These are phyloP conservation scores for Penicillium sp. DNA, from an alignment of 2,329 filamentous ascomycete species.

Conservation along the genomic window DNA sequence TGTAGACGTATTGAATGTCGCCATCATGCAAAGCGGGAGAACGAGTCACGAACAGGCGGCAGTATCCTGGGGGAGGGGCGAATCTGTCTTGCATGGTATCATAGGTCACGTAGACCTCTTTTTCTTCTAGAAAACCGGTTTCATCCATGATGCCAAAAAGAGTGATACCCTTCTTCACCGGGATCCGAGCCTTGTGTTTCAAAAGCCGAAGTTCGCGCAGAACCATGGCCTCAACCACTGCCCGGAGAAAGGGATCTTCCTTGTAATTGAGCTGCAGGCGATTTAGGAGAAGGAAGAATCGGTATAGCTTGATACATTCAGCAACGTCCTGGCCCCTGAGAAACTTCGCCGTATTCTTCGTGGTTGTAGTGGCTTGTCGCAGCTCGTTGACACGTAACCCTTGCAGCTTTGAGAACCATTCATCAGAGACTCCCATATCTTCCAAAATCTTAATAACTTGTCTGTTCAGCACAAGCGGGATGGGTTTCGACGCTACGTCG, in stretches of 20 bases:
- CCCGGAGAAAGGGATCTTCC: constrained; percentile 71
- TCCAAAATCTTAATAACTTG: constrained; percentile 87
- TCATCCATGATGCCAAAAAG: constrained; percentile 87
- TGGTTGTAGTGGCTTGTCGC: constrained; percentile 61
- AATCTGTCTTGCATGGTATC: constrained; percentile 17
- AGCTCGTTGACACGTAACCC: constrained; percentile 64
- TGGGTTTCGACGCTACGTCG: constrained; percentile 68
- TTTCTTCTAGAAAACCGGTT: constrained; percentile 68
- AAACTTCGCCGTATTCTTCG: constrained; percentile 69
- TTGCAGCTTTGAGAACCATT: constrained; percentile 70
- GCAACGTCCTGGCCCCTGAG: constrained; percentile 67
- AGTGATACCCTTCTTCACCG: constrained; percentile 71
- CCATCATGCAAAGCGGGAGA: constrained; percentile 82
- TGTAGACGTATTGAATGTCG: constrained; percentile 71
- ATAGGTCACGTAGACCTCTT: constrained; percentile 52
- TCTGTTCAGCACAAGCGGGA: constrained; percentile 74
- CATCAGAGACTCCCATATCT: constrained; percentile 66
- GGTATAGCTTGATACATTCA: constrained; percentile 63
- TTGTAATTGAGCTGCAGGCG: constrained; percentile 67
- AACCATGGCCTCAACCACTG: constrained; percentile 71
- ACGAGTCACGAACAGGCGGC: constrained; percentile 68
- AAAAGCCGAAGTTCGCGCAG: constrained; percentile 73
- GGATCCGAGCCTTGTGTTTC: constrained; percentile 80
- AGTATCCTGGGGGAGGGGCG: constrained; percentile 22
- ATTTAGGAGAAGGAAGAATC: constrained; percentile 63